Evolutionary conservation across 331 rosid genomes (phyloP), one percentile per base, ranked within the genome.

Genomic region (Malus hybrid): DNA sequence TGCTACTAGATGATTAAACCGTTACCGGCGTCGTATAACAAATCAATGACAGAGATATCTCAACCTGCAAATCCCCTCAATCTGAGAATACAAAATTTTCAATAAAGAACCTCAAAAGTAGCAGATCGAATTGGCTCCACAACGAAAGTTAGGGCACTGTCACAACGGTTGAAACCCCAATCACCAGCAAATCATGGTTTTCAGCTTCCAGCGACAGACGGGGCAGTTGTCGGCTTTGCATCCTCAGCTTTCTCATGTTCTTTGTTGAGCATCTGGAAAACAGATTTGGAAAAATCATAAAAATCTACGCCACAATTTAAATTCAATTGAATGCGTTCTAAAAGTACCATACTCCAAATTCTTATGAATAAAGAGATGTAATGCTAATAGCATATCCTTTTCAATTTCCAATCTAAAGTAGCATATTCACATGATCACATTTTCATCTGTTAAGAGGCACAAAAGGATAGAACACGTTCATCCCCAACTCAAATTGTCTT

Each of bases 211-310:
- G 71, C 57, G 1, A 44, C 77, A 1, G 86, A 62, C 16, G 84
- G 82, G 29, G 44, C 76, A 0, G 81, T 61, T 55, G 87, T 54
- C 19, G 81, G 83, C 77, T 81, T 87, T n/a, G 85, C 82, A 70
- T 89, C 91, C 75, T 85, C 89, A 5, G 89, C 89, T 57, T 85
- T 85, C 75, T 87, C 93, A 3, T 86, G 84, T 79, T 89, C 88
- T 80, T 89, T 85, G 80, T 89, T 85, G 54, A 87, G 78, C 79
- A 85, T 85, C 93, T 89, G 87, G 19, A 80, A 72, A 76, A 34
- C 59, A 52, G 44, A 76, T 27, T 11, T 19, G 10, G 6, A n/a
- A 69, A 71, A 52, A 70, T 19, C 39, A 46, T 13, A 42, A 19
- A 60, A 8, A 60, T 33, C 18, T 15, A 7, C 5, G 20, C 50